Evolutionary conservation across 352 stramenopile genomes (phyloP).

Genomic region (Phytophthora constricta): DNA sequence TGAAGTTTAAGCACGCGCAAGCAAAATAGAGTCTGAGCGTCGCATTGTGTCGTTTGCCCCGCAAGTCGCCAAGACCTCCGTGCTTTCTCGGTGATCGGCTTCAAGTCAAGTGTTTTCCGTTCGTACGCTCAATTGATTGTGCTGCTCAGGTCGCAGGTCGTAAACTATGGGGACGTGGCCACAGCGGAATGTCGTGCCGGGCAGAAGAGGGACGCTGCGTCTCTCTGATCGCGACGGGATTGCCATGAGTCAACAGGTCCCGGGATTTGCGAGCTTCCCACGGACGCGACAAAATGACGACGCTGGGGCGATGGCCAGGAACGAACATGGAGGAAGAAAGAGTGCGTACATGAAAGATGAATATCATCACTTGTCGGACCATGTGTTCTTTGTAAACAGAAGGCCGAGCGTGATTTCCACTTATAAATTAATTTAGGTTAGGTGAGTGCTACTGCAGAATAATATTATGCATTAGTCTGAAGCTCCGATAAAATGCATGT

Average conservation of each 20-base stretch:
- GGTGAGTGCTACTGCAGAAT: too few species aligned
- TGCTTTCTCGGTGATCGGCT: slow-evolving; percentile 12
- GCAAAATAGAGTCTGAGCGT: slow-evolving; percentile 34
- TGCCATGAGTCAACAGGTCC: background rate
- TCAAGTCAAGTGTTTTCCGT: slow-evolving; percentile 13
- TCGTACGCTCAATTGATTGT: background rate
- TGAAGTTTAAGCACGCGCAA: slow-evolving; percentile 20
- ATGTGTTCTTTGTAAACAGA: too few species aligned
- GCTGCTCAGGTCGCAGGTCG: background rate
- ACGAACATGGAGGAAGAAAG: too few species aligned
- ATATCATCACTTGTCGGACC: too few species aligned
- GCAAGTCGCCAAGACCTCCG: slow-evolving; percentile 12
- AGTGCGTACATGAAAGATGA: too few species aligned
- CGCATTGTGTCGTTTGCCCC: slow-evolving; percentile 8
- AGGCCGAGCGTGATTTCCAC: too few species aligned
- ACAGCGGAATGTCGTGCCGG: background rate
- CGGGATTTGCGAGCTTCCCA: slow-evolving; percentile 1
- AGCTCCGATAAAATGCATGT: too few species aligned
- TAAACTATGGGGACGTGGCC: background rate
- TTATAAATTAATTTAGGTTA: too few species aligned
- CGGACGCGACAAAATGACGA: too few species aligned
- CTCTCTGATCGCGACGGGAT: background rate
- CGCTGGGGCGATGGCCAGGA: too few species aligned
- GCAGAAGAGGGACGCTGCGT: background rate
- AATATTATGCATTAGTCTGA: too few species aligned